These are phyloP conservation scores for Xylaria sp. DNA, from an alignment of 2,329 filamentous ascomycete species.

Conservation along the genomic window DNA sequence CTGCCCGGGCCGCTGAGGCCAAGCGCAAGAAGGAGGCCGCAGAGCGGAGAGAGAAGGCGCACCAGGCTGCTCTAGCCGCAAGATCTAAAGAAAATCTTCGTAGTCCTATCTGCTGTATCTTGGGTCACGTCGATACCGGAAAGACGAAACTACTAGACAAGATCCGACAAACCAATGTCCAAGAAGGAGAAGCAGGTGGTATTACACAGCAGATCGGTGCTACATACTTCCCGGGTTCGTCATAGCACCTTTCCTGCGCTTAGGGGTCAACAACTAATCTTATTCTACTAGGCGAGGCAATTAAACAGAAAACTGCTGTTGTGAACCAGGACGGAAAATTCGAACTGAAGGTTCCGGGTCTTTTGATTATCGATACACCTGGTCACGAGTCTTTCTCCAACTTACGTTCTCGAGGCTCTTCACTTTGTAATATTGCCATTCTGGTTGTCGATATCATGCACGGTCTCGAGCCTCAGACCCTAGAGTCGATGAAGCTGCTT, in stretches of 20 bases:
- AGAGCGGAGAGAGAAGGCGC: conserved; percentile 84
- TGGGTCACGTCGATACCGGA: conserved; percentile 99
- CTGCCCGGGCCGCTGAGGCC: conserved; percentile 72
- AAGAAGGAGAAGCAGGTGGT: conserved; percentile 98
- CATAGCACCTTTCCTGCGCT: neutral
- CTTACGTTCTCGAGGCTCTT: conserved; percentile 93
- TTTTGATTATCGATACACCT: conserved; percentile 96
- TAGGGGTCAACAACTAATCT: conserved; percentile 1
- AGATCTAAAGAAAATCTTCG: conserved; percentile 93
- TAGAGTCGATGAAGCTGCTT: conserved; percentile 95
- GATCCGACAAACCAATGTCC: conserved; percentile 96
- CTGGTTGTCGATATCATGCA: conserved; percentile 99
- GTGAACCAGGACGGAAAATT: conserved; percentile 90
- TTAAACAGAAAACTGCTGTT: conserved; percentile 89
- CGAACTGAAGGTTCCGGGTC: conserved; percentile 96
- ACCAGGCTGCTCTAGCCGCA: conserved; percentile 89
- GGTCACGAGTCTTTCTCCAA: conserved; percentile 99
- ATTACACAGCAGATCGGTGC: conserved; percentile 99
- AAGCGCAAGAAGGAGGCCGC: conserved; percentile 87
- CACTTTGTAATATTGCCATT: conserved; percentile 98
- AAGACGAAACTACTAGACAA: conserved; percentile 99
- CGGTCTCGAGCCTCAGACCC: conserved; percentile 93
- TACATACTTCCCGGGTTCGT: conserved; percentile 82
- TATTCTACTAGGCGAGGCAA: conserved; percentile 71
- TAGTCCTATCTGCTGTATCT: conserved; percentile 98